These are phyloP conservation scores for Candida caryicola DNA, from an alignment of 805 yeast species.

Conservation along the genomic window DNA sequence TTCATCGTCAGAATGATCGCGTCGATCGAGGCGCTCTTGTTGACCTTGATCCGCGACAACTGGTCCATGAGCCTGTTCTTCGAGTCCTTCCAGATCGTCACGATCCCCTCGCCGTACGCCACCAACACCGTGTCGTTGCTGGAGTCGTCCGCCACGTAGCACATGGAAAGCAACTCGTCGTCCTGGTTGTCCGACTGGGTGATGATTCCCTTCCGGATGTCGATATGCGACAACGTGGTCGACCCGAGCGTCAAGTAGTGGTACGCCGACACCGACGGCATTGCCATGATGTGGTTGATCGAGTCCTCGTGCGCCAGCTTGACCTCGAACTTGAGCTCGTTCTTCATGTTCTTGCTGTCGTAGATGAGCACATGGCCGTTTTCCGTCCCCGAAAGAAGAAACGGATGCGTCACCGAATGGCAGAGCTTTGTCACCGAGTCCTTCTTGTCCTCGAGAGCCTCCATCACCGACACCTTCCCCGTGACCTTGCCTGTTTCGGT, in stretches of 20 bases:
- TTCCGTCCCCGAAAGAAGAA: slow-evolving; percentile 64
- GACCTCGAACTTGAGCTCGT: slow-evolving; percentile 44
- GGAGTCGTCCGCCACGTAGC: slow-evolving; percentile 55
- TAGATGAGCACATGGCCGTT: slow-evolving; percentile 63
- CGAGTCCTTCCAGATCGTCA: slow-evolving; percentile 80
- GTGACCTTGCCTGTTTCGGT: slow-evolving; percentile 73
- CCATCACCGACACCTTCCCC: slow-evolving; percentile 42
- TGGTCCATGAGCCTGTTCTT: slow-evolving; percentile 74
- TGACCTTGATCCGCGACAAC: slow-evolving; percentile 67
- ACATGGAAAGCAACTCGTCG: slow-evolving; percentile 80
- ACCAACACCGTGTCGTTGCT: slow-evolving; percentile 65
- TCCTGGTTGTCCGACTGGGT: slow-evolving; percentile 83
- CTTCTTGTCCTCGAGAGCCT: slow-evolving; percentile 17
- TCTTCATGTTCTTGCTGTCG: slow-evolving; percentile 52
- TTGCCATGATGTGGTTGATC: slow-evolving; percentile 67
- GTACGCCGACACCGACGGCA: slow-evolving; percentile 70
- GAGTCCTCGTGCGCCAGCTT: slow-evolving; percentile 70
- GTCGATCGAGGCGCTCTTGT: slow-evolving; percentile 72
- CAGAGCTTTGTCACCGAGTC: slow-evolving; percentile 44
- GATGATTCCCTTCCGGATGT: slow-evolving; percentile 67
- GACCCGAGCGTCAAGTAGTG: slow-evolving; percentile 80
- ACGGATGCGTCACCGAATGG: slow-evolving; percentile 45
- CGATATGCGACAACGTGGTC: slow-evolving; percentile 75
- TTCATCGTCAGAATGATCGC: slow-evolving; percentile 58
- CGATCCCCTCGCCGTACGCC: slow-evolving; percentile 88